Percentiles rank a stretch among this genome's conserved stretches.
These are phyloP conservation scores for Dendryphion nanum DNA, from an alignment of 2,329 filamentous ascomycete genomes.

Conservation along the genomic window DNA sequence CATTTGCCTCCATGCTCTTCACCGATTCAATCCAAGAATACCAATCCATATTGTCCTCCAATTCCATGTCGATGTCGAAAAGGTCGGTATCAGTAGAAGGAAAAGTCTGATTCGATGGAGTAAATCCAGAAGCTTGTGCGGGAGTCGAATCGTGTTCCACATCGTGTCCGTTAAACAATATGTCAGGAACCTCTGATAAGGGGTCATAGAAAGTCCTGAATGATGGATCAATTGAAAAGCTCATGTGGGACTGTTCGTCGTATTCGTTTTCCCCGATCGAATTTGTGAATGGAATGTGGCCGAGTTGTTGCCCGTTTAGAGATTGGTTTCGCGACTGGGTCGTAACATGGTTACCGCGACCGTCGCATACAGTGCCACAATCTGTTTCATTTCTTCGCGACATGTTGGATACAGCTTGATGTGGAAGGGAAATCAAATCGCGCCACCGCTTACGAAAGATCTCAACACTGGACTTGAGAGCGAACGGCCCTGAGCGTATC, in stretches of 20 bases:
- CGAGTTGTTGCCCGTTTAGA: background rate
- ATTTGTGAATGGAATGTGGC: background rate
- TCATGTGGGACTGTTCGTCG: no score
- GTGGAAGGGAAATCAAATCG: conserved; percentile 18
- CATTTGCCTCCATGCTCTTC: conserved; percentile 18
- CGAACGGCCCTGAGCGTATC: conserved; percentile 24
- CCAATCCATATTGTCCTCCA: conserved; percentile 38
- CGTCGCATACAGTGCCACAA: no score
- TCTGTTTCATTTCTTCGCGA: background rate
- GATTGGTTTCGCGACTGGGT: background rate
- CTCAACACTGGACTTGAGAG: conserved; percentile 13
- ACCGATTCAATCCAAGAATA: conserved; percentile 41
- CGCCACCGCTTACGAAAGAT: conserved; percentile 31
- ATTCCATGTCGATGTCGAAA: conserved; percentile 18
- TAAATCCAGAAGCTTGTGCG: conserved; percentile 19
- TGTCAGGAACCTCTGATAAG: background rate
- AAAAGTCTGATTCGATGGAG: conserved; percentile 14
- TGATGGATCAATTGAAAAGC: background rate
- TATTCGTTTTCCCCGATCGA: no score
- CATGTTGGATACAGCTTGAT: background rate
- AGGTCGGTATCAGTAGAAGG: conserved; percentile 15
- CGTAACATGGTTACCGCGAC: background rate
- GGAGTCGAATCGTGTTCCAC: conserved; percentile 13
- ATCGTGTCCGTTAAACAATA: conserved; percentile 3
- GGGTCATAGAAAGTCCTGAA: background rate